Base-by-base conservation (phyloP, 768 basidiomycete genomes). In the Mycena floridula region DNA sequence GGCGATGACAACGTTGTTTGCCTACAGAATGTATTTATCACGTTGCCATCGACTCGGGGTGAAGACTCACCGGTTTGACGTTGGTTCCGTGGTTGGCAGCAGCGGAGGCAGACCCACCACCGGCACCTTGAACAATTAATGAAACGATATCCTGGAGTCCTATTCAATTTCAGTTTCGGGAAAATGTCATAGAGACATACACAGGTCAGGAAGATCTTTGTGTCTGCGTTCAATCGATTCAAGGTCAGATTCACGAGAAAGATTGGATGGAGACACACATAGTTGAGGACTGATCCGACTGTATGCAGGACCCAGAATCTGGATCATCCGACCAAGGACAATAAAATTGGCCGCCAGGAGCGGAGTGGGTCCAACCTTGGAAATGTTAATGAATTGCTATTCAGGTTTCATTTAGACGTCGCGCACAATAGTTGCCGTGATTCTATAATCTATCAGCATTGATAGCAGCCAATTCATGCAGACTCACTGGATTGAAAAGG, bases 321-420 rank as follows among this genome's bases (percentile, higher is more conserved):
- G 53, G 37, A 79, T 73, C 40, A 79, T 61, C 22, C 58, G 54
- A 2, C 78, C 76, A 9, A 83, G 64, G 16, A 80, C 69, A 32
- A 80, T 65, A 55, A 83, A 85, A 50, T 74, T 77, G 11, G 78
- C 77, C 1, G 81, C 80, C 15, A 77, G 60, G 27, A 80, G 59
- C 20, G 77, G 78, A 0, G 77, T 76, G 2, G 81, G 81, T 1
- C 70, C 72, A 32, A 81, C 59, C n/a, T n/a, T n/a, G n/a, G n/a
- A n/a, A n/a, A n/a, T n/a, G n/a, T n/a, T n/a, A n/a, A n/a, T n/a
- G n/a, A n/a, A n/a, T n/a, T n/a, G n/a, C n/a, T n/a, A n/a, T n/a
- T n/a, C n/a, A n/a, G n/a, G n/a, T n/a, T n/a, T n/a, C n/a, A n/a
- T n/a, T n/a, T n/a, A n/a, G n/a, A n/a, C n/a, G n/a, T n/a, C n/a